phyloP scores from a whole-genome alignment of 1,139 yeast species.

The Hanseniaspora uvarum region DNA sequence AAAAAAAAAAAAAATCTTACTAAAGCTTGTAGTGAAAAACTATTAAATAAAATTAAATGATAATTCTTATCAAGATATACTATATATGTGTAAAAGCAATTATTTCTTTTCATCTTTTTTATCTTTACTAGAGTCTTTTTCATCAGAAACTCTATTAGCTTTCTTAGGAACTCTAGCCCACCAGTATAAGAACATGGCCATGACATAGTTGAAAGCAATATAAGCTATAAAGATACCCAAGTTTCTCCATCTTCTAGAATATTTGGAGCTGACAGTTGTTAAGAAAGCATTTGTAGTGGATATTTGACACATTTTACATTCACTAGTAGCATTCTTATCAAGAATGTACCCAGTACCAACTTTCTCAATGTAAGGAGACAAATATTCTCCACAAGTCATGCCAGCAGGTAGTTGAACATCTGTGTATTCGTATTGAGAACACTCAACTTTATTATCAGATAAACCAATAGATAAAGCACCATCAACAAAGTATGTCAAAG shows the following conservation, averaged over 20 bases:
- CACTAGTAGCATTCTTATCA: slow-evolving; percentile 37
- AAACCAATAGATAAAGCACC: slow-evolving; percentile 45
- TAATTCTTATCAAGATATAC: too few relatives aligned
- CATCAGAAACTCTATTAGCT: slow-evolving; percentile 15
- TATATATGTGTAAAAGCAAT: neutral
- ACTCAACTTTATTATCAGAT: slow-evolving; percentile 41
- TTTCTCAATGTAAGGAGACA: slow-evolving; percentile 36
- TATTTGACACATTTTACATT: slow-evolving; percentile 46
- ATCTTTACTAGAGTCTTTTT: slow-evolving; percentile 4
- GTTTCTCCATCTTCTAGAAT: slow-evolving; percentile 55
- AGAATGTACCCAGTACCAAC: slow-evolving; percentile 49
- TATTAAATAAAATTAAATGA: too few relatives aligned
- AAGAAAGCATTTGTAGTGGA: slow-evolving; percentile 44
- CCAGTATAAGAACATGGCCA: slow-evolving; percentile 37
- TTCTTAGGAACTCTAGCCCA: slow-evolving; percentile 39
- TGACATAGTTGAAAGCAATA: slow-evolving; percentile 31
- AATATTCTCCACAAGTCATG: slow-evolving; percentile 45
- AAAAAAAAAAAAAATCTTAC: too few relatives aligned
- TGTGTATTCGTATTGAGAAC: slow-evolving; percentile 41
- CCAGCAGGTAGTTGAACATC: slow-evolving; percentile 40
- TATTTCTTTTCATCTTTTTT: neutral
- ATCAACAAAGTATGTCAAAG: slow-evolving; percentile 50
- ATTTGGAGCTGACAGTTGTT: slow-evolving; percentile 35
- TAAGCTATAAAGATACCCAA: slow-evolving; percentile 44
- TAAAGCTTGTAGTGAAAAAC: too few relatives aligned